Percentiles rank a stretch among this genome's conserved stretches.
phyloP scores from a whole-genome alignment of 176 grass and related monocot species.

The Oryza longistaminata region DNA sequence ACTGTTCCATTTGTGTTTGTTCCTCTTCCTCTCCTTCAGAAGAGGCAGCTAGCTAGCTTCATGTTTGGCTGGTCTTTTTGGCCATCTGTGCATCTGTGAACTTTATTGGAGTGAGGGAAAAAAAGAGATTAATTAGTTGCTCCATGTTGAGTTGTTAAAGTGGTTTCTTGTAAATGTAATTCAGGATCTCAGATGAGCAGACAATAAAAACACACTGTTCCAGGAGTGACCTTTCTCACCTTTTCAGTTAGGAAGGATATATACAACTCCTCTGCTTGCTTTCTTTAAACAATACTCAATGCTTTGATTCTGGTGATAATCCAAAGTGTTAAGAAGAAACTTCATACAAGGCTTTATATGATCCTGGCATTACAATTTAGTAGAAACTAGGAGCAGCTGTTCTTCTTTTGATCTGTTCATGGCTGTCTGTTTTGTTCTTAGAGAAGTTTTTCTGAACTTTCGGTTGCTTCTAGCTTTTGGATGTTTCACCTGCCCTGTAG shows the following conservation, averaged over 20 bases:
- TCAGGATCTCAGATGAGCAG: background rate
- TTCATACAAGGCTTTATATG: background rate
- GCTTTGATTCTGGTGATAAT: background rate
- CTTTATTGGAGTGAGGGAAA: background rate
- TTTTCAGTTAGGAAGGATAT: background rate
- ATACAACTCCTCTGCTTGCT: background rate
- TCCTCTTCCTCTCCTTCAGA: background rate
- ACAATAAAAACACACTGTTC: conserved; percentile 9
- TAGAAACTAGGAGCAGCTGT: background rate
- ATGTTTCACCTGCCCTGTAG: background rate
- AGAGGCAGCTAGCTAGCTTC: background rate
- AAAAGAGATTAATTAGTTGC: background rate
- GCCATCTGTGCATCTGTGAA: conserved; percentile 1
- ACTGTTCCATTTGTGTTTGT: background rate
- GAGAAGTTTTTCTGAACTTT: background rate
- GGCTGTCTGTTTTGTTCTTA: background rate
- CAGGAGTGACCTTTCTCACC: background rate
- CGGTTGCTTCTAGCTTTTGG: background rate
- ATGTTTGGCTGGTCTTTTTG: background rate
- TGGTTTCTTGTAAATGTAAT: conserved; percentile 10
- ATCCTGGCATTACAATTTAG: background rate
- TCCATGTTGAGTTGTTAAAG: background rate
- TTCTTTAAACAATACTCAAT: background rate
- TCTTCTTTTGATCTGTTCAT: background rate
- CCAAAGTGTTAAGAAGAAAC: background rate